Base-by-base conservation (phyloP, 2,329 filamentous ascomycete species). In the Pseudocercospora eumusae region DNA sequence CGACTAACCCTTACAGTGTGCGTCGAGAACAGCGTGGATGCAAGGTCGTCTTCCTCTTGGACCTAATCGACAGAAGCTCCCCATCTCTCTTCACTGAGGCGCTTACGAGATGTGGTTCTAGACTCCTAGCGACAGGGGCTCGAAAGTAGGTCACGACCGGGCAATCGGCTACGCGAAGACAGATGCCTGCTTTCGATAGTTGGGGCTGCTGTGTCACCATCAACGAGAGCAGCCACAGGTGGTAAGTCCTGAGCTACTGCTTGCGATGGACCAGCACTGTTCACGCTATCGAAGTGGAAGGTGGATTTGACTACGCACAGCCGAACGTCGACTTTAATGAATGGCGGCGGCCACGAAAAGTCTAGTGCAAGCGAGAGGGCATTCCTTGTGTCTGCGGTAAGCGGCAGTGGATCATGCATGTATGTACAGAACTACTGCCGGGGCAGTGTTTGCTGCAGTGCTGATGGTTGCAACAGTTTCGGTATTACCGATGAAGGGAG, bases 361-460 rank as follows among this genome's bases (percentile, higher is more conserved):
- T 5, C 2, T 50, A 23, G 45, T 11, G 45, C 21, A 50, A 27
- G 47, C 47, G 23, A 50, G 9, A 8, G 23, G 15, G 23, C 47
- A 18, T 31, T 18, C 15, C 47, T 52, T 52, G 47, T 52, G 25
- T 31, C 47, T 31, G 25, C 23, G 25, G 25, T 15, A n/a, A 52
- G 15, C 47, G 25, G 23, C 25, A 52, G 47, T 21, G 15, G 47
- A 28, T 52, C 25, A 52, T 52, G 25, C 25, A 52, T 13, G 25
- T 4, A 52, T 13, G 25, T 4, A n/a, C 8, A 52, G 47, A 25
- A 27, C 10, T 28, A 5, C 47, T n/a, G 8, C 25, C 4, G 15
- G 47, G 47, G 11, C 15, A 40, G 23, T 52, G 47, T 52, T 52
- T 52, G 47, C 47, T 52, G 25, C 25, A 28, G 47, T 52, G 25